Base-by-base conservation (phyloP, 208 protist genomes). In the Wallacemonas sp. region DNA sequence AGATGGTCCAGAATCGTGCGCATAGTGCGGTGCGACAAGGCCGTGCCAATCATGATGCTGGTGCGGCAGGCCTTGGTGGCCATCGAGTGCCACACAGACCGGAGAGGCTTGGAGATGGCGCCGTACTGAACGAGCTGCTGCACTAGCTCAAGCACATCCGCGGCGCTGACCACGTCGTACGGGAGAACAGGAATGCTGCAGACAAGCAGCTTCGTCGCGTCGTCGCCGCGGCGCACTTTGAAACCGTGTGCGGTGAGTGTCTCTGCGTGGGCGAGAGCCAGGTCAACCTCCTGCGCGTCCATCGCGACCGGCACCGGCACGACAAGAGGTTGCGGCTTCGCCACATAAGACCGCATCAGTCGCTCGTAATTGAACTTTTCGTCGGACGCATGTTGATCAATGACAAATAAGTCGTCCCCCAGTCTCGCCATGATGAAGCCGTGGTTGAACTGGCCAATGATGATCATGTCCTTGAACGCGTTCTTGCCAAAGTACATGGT, bases 331-430 rank as follows among this genome's bases (percentile, higher is more conserved):
- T 98, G 94, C 45, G 90, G 86, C n/a, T 55, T 66, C 5, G 94
- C 80, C 28, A 54, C 63, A 64, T 95, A 94, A 6, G 61, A 34
- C 8, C 54, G 61, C 66, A 91, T 66, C n/a, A 98, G 80, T 17
- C 74, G 75, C 73, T 98, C 92, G 70, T 95, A 98, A 67, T 97
- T 97, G 68, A 79, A 95, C 73, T 97, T 98, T 58, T 98, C 96
- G 63, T 98, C 96, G 1, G 94, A 91, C 9, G 96, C 96, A 72
- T 98, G 96, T 72, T 98, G 96, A 66, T 98, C 96, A 45, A 98
- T 86, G 39, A 98, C 87, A 62, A 97, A 97, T 14, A 98, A 58
- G 54, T 97, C 89, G 45, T 92, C 75, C 2, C 65, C 67, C 38
- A 95, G 63, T 2, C 65, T 55, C 14, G 89, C 75, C 38, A 98